Base-by-base conservation (phyloP, 352 stramenopile species). In the Globisporangium paddicum region DNA sequence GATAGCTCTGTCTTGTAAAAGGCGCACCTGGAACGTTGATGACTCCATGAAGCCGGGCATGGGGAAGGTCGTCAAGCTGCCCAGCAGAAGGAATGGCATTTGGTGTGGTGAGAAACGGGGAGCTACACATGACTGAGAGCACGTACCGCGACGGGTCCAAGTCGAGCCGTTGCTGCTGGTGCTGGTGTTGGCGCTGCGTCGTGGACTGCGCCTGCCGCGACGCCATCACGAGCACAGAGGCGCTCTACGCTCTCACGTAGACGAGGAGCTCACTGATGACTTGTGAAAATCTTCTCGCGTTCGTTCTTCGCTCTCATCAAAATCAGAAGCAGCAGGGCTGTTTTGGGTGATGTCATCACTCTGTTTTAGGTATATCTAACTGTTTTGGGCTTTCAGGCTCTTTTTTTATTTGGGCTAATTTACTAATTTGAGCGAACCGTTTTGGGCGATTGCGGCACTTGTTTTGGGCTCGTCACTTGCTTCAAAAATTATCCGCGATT, bases 21-120 rank as follows among this genome's bases (percentile, higher is more conserved):
- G n/a, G n/a, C 41, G 25, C 34, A 83, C 79, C 63, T 86, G 72
- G 54, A 82, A 72, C 30, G 23, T 47, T 0, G 75, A 71, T 14
- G 77, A 78, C 8, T 76, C 57, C 57, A 79, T 71, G 55, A 74
- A 86, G 0, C 79, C 79, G 6, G 79, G 79, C 55, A 86, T 68
- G 16, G 79, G 79, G 55, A 89, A 89, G 49, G 75, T 87, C 55
- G 79, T 89, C 49, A 89, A 73, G 3, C 79, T 87, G 63, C 11
- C 11, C 11, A 25, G 25, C n/a, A 32, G 48, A n/a, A 28, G 19
- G 8, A 16, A 10, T 30, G 23, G 40, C 28, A 40, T 37, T 37
- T 13, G 10, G n/a, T 7, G 19, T 13, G 2, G 19, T 44, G 14
- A 38, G 35, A 48, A 49, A n/a, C 6, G 28, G 35, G 56, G 6